Evolutionary conservation across 345 rosid genomes (phyloP).

Genomic region (Jatropha curcas): DNA sequence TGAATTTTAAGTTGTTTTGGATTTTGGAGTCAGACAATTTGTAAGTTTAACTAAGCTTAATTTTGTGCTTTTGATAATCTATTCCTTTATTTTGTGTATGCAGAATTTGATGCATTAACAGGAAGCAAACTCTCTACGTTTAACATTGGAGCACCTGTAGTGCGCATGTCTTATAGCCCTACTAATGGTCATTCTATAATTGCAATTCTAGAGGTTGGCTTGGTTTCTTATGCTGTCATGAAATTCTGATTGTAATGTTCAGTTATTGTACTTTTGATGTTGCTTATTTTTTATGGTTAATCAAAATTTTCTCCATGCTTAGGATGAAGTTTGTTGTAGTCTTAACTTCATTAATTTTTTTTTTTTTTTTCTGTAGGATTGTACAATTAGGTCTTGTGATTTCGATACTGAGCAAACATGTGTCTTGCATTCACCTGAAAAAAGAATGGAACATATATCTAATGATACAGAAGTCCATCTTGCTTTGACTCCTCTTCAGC

Average conservation of each 20-base stretch:
- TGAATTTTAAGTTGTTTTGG: background rate
- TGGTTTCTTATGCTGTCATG: no score
- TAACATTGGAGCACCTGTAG: constrained; percentile 79
- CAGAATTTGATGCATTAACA: constrained; percentile 91
- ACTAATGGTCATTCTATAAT: constrained; percentile 75
- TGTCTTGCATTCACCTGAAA: constrained; percentile 95
- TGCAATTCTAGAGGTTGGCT: constrained; percentile 79
- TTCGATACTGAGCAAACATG: constrained; percentile 90
- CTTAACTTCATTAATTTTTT: background rate
- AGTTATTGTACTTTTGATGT: background rate
- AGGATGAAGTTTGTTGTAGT: background rate
- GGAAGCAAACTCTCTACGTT: constrained; percentile 83
- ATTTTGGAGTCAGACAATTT: background rate
- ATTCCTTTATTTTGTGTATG: background rate
- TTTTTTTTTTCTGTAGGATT: constrained; percentile 56
- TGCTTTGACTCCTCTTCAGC: constrained; percentile 92
- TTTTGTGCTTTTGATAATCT: background rate
- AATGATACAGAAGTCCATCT: constrained; percentile 85
- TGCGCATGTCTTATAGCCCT: constrained; percentile 84
- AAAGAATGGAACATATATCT: constrained; percentile 72
- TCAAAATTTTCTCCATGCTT: background rate
- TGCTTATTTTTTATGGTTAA: background rate
- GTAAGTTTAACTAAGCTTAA: background rate
- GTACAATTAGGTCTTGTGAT: constrained; percentile 93
- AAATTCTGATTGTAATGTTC: background rate